Evolutionary conservation across 257 asterid genomes (phyloP), one percentile per base, ranked within the genome.

Genomic region (Jasminum sambac): DNA sequence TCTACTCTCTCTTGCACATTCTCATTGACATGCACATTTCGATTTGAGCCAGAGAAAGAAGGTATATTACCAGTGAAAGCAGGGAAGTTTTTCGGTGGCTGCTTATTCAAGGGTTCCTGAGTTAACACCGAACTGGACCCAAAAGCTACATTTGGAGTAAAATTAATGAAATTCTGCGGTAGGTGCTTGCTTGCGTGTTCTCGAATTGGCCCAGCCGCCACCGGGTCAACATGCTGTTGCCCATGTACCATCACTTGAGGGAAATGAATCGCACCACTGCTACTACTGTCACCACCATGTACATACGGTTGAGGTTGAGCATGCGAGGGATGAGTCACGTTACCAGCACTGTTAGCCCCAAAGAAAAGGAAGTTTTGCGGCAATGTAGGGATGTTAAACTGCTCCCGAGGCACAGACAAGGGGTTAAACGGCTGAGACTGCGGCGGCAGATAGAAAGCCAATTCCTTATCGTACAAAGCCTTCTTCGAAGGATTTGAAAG

Each of bases 401-500:
- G 77, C 5, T 73, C 63, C 36, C 50, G 64, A 58, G 55, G 60
- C 52, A 58, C 17, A 0, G 36, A 55, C 34, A 55, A 62, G 60
- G 76, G 73, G 52, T 60, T 21, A 38, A 69, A 66, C 11, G 73
- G 74, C 34, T 69, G 66, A 1, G 78, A 19, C n/a, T 64, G 84
- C 72, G 42, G 84, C 66, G 65, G 72, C 41, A 30, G 36, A 52
- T 66, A 74, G 38, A 79, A 77, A 52, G 70, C 73, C 2, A 88
- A 70, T 70, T 87, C 84, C 24, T 74, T 79, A 75, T 90, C 97
- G 55, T 87, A 88, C 62, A 81, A 4, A 8, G 81, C 68, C 72
- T 84, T 90, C 34, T 81, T 76, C 25, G 79, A 64, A 21, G 90
- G 85, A 70, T 85, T 81, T 2, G 92, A 87, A n/a, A 90, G 85